Base-by-base conservation (phyloP, 495 filamentous ascomycete genomes). In the Elasticomyces elasticus region DNA sequence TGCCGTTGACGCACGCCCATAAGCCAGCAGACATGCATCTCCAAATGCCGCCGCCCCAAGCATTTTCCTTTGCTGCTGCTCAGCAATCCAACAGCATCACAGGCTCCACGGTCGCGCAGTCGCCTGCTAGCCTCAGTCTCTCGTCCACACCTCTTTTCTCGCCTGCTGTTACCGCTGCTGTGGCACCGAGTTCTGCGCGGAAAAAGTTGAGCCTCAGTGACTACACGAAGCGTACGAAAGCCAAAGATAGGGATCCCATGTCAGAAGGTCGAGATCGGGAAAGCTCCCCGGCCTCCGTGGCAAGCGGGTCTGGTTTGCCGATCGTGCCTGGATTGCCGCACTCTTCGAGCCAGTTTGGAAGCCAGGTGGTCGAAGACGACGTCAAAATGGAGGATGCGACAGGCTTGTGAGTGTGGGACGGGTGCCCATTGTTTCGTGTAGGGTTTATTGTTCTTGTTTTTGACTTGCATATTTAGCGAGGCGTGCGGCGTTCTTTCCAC, bases 181-280 rank as follows among this genome's bases (percentile, higher is more conserved):
- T 75, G 13, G 71, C 71, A 17, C 76, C 81, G 2, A 83, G 77
- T 49, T 84, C 84, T 7, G 68, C 77, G 33, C 79, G 80, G 31
- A 77, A 72, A 69, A 89, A 87, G 71, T 83, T 89, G 33, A 89
- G 81, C 58, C 62, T 87, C n/a, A 82, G 82, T 65, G 84, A 86
- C 61, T 89, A 87, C 53, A 77, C 75, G 51, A 78, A 73, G 56
- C 67, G 75, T 54, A 76, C 69, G 62, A 74, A 74, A 38, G 49
- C 44, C 15, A 59, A 54, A 23, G 51, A 50, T 17, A 3, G 10
- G 31, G n/a, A 26, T 20, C 15, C 54, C 11, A 54, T 2, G n/a
- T 15, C 9, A 9, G 2, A n/a, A 15, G 45, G 24, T 19, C n/a
- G 7, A 4, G 56, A 54, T 15, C 51, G 56, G 15, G 56, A 60